Evolutionary conservation across 108 stramenopile genomes (phyloP).

Genomic region (Skeletonema tropicum): DNA sequence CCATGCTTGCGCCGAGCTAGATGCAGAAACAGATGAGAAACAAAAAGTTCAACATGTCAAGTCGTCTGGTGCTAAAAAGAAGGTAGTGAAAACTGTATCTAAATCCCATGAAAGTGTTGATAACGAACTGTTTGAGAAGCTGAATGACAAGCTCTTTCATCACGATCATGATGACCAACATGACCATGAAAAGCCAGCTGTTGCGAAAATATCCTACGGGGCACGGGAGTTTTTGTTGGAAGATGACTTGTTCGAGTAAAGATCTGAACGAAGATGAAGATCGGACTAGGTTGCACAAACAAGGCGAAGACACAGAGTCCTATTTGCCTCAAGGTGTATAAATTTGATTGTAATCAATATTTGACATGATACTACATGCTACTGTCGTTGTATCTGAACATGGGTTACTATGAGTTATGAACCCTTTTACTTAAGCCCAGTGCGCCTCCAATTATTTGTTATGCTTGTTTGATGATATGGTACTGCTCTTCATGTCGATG

Average conservation of each 20-base stretch:
- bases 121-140: slow-evolving; percentile 26
- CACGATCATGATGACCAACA: slow-evolving; percentile 9
- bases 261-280: background rate
- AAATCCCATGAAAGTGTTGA: slow-evolving; percentile 19
- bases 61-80: slow-evolving; percentile 12
- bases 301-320: too few species aligned
- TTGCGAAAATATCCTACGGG: slow-evolving; percentile 17
- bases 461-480: background rate
- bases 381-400: too few species aligned
- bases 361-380: too few species aligned
- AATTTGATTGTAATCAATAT: too few species aligned
- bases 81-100: slow-evolving; percentile 22
- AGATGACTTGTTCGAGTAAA: slow-evolving; percentile 18
- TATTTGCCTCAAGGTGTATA: too few species aligned
- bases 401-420: too few species aligned
- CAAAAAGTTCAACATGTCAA: slow-evolving; percentile 10
- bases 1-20: slow-evolving; percentile 25
- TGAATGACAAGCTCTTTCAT: slow-evolving; percentile 16
- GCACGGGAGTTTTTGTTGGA: slow-evolving; percentile 18
- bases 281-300: background rate
- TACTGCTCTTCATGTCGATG: background rate
- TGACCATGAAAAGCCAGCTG: background rate
- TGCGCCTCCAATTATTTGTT: too few species aligned
- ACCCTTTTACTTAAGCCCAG: too few species aligned
- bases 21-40: background rate